These are phyloP conservation scores for Crithidia sp. DNA, from an alignment of 208 protist species.

Conservation along the genomic window DNA sequence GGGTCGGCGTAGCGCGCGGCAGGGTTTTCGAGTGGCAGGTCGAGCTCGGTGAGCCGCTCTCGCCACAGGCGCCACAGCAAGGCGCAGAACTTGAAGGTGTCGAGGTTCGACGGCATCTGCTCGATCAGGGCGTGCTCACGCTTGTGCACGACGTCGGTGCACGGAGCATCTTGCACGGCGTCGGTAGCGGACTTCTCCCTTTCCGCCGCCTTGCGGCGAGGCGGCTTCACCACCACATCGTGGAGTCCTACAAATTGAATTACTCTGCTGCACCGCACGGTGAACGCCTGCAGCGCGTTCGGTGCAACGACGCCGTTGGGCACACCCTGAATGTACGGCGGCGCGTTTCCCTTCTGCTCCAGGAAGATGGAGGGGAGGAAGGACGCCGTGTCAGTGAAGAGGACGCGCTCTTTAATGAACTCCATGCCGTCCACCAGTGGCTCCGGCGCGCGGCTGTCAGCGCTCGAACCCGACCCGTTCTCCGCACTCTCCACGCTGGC, in stretches of 20 bases:
- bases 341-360: slow-evolving; percentile 17
- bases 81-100: slow-evolving; percentile 36
- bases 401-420: slow-evolving; percentile 54
- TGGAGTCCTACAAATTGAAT: slow-evolving; percentile 60
- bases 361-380: slow-evolving; percentile 62
- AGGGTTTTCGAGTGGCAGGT: slow-evolving; percentile 34
- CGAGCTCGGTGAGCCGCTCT: slow-evolving; percentile 27
- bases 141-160: slow-evolving; percentile 32
- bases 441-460: not conserved
- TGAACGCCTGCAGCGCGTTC: slow-evolving; percentile 70
- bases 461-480: not conserved
- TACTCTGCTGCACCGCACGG: slow-evolving; percentile 41
- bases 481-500: slow-evolving; percentile 2
- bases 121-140: slow-evolving; percentile 33
- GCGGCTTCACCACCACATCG: slow-evolving; percentile 46
- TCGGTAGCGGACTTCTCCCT: not conserved
- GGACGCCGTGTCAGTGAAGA: slow-evolving; percentile 49
- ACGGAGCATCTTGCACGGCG: slow-evolving; percentile 7
- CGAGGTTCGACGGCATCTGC: slow-evolving; percentile 26
- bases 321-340: slow-evolving; percentile 48
- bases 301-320: slow-evolving; percentile 50
- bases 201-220: slow-evolving; percentile 10
- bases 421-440: slow-evolving; percentile 24
- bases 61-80: slow-evolving; percentile 40
- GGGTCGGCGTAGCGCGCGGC: slow-evolving; percentile 36